Evolutionary conservation across 306 rosid genomes (phyloP).

Genomic region (Nissolia schottii): DNA sequence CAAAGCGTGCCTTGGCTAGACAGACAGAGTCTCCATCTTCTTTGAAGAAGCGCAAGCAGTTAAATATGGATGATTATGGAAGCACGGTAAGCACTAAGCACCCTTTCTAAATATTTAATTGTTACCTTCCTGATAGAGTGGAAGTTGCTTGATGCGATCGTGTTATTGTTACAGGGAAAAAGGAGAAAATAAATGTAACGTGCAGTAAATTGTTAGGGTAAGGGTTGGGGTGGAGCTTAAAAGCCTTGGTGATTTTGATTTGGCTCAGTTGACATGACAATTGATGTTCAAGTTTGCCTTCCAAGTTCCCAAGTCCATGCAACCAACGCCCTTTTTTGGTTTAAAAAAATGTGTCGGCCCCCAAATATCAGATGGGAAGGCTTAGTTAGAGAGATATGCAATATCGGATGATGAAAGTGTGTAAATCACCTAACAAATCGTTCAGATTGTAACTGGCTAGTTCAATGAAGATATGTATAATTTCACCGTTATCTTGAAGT

Average conservation of each 20-base stretch:
- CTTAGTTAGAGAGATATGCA: conserved; percentile 4
- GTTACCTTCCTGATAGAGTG: not conserved
- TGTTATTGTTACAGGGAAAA: conserved; percentile 69
- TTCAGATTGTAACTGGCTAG: not conserved
- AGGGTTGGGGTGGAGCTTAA: not conserved
- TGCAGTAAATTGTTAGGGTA: not conserved
- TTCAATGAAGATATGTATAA: conserved; percentile 2
- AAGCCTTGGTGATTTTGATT: conserved; percentile 6
- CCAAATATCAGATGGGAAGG: conserved; percentile 1
- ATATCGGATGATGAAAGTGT: not conserved
- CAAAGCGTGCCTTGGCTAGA: conserved; percentile 77
- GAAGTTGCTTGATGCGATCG: not conserved
- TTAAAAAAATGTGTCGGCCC: not conserved
- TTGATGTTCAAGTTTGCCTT: not conserved
- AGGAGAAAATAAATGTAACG: conserved; percentile 58
- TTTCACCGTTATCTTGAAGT: not conserved
- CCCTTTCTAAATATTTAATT: not conserved
- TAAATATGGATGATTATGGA: conserved; percentile 74
- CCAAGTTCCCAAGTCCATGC: conserved; percentile 6
- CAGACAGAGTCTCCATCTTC: conserved; percentile 69
- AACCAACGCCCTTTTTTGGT: not conserved
- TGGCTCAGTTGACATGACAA: conserved; percentile 15
- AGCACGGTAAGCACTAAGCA: conserved; percentile 61
- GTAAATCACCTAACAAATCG: conserved; percentile 17
- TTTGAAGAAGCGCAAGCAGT: conserved; percentile 80